Conservation (phyloP, 192 early-diverging fungal species). For the Obelidium mucronatum region DNA sequence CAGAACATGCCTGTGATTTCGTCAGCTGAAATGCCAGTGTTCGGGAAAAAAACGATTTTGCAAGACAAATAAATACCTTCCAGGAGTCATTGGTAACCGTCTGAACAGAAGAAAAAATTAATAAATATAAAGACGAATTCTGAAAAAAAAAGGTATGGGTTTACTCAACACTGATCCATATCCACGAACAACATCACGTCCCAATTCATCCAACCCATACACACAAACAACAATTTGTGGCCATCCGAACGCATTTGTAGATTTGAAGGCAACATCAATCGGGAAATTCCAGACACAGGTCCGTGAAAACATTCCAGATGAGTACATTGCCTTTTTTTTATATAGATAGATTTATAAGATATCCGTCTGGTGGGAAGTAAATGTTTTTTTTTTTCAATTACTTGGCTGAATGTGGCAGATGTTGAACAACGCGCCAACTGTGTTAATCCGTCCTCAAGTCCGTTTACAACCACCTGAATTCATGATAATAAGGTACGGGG, state of each 20-base stretch:
- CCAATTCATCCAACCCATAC: conserved; percentile 66
- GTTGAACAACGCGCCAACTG: conserved; percentile 48
- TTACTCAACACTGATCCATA: conserved; percentile 52
- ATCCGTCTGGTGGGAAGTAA: too few relatives aligned
- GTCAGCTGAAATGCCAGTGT: too few relatives aligned
- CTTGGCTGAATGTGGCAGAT: conserved; percentile 29
- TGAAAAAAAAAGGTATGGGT: neutral
- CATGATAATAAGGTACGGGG: too few relatives aligned
- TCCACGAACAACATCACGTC: conserved; percentile 68
- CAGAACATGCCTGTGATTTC: conserved; percentile 54
- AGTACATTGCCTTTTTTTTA: conserved; percentile 28
- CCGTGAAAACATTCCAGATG: conserved; percentile 34
- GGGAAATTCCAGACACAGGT: conserved; percentile 73
- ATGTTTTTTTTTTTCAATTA: neutral
- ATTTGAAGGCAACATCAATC: conserved; percentile 64
- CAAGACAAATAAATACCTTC: conserved; percentile 42
- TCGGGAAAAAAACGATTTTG: too few relatives aligned
- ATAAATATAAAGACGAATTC: too few relatives aligned
- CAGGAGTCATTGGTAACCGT: conserved; percentile 41
- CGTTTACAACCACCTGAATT: conserved; percentile 40
- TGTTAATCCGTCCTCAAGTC: conserved; percentile 67
- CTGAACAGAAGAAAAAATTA: neutral
- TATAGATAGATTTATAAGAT: too few relatives aligned
- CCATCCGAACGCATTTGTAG: conserved; percentile 67
- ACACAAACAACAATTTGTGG: conserved; percentile 63